Base-by-base conservation (phyloP, 306 rosid species). In the Amphicarpaea edgeworthii region DNA sequence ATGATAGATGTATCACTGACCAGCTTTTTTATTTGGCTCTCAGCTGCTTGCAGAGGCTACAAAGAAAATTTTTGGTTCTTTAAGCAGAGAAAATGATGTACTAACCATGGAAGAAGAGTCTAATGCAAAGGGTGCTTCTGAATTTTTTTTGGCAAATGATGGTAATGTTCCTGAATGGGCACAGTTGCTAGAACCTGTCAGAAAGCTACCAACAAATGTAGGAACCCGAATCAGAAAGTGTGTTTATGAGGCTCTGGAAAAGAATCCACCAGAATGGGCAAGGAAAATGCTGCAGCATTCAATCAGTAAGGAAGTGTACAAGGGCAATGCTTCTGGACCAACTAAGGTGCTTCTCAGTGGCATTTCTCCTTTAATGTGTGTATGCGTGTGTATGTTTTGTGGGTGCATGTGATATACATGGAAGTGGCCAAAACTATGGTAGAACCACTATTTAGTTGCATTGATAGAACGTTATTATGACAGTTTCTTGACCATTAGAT, bases 291-390 rank as follows among this genome's bases (percentile, higher is more conserved):
- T 96, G 87, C 87, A 88, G 76, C 99, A 82, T 83, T 96, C 99
- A 20, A 93, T 96, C 81, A 96, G 99, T 71, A 96, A 89, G 90
- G 96, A 89, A 76, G 98, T 96, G 74, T 96, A 96, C 81, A 96
- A 96, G 87, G 98, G 99, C 81, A 96, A 96, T 72, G 99, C 99
- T 17, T 96, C 99, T 64, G 99, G 99, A 73, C 99, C 99, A 54
- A 96, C 99, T 38, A 96, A 96, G 99, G 99, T 96, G 79, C 81
- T 80, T 68, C 40, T 85, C 60, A 11, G 47, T 51, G 57, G 23
- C 74, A 41, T 77, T 85, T 81, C 3, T 73, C 63, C 60, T 75
- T 59, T 82, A 14, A 20, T 59, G n/a, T 58, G 3, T 58, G 19
- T 4, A n/a, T 49, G 23, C 15, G 21, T 47, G 1, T 5, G 38